phyloP scores from a whole-genome alignment of 306 rosid genomes.

The Vachellia collinsii region DNA sequence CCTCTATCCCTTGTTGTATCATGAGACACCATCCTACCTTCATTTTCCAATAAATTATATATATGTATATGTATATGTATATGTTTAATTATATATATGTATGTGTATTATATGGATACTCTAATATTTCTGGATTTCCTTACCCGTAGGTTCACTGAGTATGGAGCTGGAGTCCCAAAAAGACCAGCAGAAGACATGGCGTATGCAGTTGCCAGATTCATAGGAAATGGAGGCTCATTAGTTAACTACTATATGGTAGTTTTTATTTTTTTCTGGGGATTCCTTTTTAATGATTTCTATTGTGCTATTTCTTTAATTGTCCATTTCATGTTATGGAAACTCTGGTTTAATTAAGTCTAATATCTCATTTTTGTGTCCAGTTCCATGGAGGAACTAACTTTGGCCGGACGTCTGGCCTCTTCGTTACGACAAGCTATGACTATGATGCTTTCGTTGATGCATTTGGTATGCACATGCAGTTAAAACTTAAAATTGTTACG shows the following conservation, averaged over 20 bases:
- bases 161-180: constrained; percentile 72
- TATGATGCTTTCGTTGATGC: constrained; percentile 94
- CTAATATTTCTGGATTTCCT: not conserved
- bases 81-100: too few relatives aligned
- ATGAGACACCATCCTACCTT: not conserved
- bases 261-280: constrained; percentile 12
- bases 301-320: not conserved
- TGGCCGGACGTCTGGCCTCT: constrained; percentile 86
- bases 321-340: constrained; percentile 11
- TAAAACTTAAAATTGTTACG: constrained; percentile 4
- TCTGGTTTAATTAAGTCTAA: not conserved
- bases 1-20: not conserved
- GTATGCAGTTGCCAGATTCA: constrained; percentile 79
- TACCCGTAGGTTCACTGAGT: constrained; percentile 77
- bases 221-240: constrained; percentile 84
- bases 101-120: not conserved
- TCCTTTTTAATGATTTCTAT: not conserved
- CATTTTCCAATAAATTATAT: not conserved
- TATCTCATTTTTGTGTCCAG: constrained; percentile 44
- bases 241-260: constrained; percentile 87
- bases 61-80: too few relatives aligned
- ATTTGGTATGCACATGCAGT: constrained; percentile 59
- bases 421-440: constrained; percentile 92
- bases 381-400: constrained; percentile 99
- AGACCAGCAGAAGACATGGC: constrained; percentile 96